phyloP scores from a whole-genome alignment of 2,329 filamentous ascomycete species.

The Akanthomyces muscarius region DNA sequence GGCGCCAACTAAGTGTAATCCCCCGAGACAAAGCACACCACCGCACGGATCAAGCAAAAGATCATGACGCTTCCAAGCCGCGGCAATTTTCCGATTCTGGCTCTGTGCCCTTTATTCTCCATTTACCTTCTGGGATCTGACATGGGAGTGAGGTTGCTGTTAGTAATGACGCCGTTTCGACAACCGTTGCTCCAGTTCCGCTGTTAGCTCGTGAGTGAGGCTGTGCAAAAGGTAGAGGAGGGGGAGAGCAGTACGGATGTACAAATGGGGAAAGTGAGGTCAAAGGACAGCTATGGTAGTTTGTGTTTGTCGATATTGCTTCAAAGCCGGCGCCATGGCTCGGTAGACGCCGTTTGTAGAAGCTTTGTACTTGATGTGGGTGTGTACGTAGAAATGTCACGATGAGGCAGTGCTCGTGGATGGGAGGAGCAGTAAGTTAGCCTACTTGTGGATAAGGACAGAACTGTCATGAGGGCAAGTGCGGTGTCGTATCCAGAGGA shows the following conservation, averaged over 20 bases:
- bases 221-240: constrained; percentile 6
- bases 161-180: background rate
- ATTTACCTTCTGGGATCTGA: background rate
- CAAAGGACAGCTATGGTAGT: background rate
- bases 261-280: background rate
- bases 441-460: background rate
- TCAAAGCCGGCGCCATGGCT: background rate
- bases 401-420: constrained; percentile 11
- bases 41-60: background rate
- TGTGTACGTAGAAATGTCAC: background rate
- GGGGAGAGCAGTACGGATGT: background rate
- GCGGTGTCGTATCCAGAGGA: background rate
- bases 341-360: background rate
- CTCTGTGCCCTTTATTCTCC: background rate
- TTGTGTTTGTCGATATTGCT: background rate
- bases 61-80: background rate
- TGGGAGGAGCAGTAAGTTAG: background rate
- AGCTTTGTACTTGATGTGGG: background rate
- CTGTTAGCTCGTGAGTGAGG: background rate
- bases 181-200: background rate
- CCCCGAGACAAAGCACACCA: background rate
- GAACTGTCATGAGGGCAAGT: background rate
- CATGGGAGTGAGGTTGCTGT: background rate
- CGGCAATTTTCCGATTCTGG: background rate
- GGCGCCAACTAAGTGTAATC: no score